Evolutionary conservation across 345 rosid genomes (phyloP).

Genomic region (Tarenaya hassleriana): DNA sequence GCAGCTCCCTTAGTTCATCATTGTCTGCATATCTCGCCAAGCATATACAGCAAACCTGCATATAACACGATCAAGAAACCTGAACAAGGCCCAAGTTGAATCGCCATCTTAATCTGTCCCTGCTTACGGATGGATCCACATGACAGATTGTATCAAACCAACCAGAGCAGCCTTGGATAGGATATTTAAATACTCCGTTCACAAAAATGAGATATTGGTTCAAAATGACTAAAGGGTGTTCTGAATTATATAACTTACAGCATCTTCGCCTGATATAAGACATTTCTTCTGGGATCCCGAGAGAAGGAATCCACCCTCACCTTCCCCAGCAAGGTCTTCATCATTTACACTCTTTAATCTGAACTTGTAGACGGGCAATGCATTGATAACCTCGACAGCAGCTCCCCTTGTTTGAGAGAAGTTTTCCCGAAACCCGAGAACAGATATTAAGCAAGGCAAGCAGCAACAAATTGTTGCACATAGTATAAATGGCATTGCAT

Average conservation of each 20-base stretch:
- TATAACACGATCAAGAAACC: constrained; percentile 8
- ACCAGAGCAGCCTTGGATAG: too few species aligned
- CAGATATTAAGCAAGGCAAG: constrained; percentile 82
- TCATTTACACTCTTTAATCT: constrained; percentile 38
- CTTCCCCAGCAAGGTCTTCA: constrained; percentile 35
- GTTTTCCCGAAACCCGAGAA: constrained; percentile 70
- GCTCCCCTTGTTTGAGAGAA: constrained; percentile 79
- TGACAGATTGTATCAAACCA: too few species aligned
- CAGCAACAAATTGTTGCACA: constrained; percentile 93
- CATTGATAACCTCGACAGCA: constrained; percentile 51
- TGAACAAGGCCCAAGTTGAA: neutral
- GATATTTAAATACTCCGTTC: too few species aligned
- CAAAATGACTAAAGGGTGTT: too few species aligned
- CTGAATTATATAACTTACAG: constrained; percentile 42
- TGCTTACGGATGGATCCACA: too few species aligned
- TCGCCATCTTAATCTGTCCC: neutral
- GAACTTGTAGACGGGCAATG: constrained; percentile 73
- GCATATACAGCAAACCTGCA: constrained; percentile 77
- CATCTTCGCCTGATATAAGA: constrained; percentile 75
- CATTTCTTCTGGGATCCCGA: constrained; percentile 70
- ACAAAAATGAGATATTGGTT: too few species aligned
- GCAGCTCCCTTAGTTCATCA: constrained; percentile 59
- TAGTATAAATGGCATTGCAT: constrained; percentile 88
- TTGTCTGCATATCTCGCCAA: constrained; percentile 53
- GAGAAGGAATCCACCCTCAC: constrained; percentile 65